Evolutionary conservation across 306 rosid species (phyloP).

Genomic region (Morella rubra): DNA sequence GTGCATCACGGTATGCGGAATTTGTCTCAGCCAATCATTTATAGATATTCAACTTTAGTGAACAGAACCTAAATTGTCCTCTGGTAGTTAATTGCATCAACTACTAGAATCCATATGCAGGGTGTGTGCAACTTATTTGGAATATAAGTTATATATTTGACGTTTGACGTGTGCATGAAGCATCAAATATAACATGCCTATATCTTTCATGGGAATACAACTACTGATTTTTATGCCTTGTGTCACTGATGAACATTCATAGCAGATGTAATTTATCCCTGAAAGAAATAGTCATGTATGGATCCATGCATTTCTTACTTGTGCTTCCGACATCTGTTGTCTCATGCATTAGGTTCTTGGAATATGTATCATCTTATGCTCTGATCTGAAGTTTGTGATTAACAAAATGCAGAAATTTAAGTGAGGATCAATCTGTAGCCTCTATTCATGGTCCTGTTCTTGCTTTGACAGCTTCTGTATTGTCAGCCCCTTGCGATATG

Average conservation of each 20-base stretch:
- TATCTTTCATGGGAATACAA: constrained; percentile 1
- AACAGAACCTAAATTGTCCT: neutral
- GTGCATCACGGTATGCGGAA: neutral
- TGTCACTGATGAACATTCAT: neutral
- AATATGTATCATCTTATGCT: neutral
- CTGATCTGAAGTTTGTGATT: constrained; percentile 18
- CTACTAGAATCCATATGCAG: neutral
- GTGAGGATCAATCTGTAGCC: constrained; percentile 67
- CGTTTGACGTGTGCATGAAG: neutral
- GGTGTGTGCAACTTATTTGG: neutral
- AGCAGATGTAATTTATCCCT: neutral
- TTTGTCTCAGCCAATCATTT: neutral
- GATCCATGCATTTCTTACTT: neutral
- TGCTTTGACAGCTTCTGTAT: constrained; percentile 85
- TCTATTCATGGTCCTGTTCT: constrained; percentile 90
- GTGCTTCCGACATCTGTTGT: neutral
- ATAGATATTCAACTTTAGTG: neutral
- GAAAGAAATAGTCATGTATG: neutral
- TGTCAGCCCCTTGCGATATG: constrained; percentile 95
- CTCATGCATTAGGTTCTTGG: neutral
- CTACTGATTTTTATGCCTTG: neutral
- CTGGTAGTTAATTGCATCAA: neutral
- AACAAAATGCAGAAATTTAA: constrained; percentile 55
- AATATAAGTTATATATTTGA: neutral
- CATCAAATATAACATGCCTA: neutral